Base-by-base conservation (phyloP, 805 yeast genomes). In the Diddensiella caesifluorescens region DNA sequence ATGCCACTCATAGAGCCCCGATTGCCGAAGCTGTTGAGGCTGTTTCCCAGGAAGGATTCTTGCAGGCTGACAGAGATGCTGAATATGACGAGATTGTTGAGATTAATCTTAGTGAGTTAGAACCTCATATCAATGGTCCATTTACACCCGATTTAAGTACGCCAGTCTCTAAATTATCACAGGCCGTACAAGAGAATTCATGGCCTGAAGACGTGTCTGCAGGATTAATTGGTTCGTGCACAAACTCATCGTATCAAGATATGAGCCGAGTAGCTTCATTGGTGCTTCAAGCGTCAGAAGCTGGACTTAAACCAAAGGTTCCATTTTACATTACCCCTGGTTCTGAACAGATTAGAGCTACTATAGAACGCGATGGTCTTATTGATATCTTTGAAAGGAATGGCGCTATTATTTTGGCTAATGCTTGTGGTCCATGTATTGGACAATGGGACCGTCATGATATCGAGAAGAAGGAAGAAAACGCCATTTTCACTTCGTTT, bases 391-490 rank as follows among this genome's bases (percentile, higher is more conserved):
- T 90, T 63, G 80, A 81, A 63, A 78, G 82, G 42, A 82, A 80
- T 56, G 97, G 97, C 47, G 98, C 95, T 54, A 74, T 77, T 46
- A 95, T 90, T 34, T 74, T 90, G 55, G 96, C 97, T 41, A 90
- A 90, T 64, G 98, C 98, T 16, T 90, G 98, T 75, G 98, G 98
- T 54, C 98, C 97, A 59, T 90, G 98, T 73, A 90, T 90, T 62
- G 98, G 98, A 45, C 98, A 90, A 73, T 90, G 98, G 98, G 96
- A 92, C 64, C 83, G 97, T 72, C 68, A 62, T 44, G 60, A 62
- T 39, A 73, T 75, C 51, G 95, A 85, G 61, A 75, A 84, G 19
- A 39, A 50, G 30, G 52, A 73, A 40, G 87, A 80, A 56, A 89
- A 88, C 67, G 85, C 97, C 41, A 92, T 90, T 54, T 89, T 90